Conservation (phyloP, 176 grass and related monocot genomes). For the Oryza rufipogon region DNA sequence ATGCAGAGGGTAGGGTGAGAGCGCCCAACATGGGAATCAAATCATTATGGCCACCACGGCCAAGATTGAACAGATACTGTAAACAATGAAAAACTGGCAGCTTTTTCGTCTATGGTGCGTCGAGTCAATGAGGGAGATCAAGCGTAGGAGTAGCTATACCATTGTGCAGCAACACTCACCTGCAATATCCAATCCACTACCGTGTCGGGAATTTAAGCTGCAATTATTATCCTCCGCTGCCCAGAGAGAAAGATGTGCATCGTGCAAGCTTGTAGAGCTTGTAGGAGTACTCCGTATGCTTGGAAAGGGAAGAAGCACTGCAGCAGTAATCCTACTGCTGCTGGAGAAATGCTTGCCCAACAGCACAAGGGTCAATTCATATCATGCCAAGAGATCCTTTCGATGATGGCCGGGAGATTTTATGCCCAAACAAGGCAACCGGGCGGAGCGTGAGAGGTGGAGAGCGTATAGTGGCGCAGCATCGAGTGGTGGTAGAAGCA, state of each 20-base stretch:
- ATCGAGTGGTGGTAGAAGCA: background rate
- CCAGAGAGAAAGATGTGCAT: background rate
- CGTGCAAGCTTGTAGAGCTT: background rate
- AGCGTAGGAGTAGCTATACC: background rate
- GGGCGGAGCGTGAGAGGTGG: conserved; percentile 35
- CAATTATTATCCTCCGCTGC: background rate
- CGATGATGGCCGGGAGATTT: conserved; percentile 50
- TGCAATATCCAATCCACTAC: background rate
- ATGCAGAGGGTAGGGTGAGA: conserved; percentile 25
- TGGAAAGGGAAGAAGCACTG: background rate
- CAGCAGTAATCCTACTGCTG: background rate
- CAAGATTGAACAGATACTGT: conserved; percentile 41
- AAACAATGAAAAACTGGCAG: conserved; percentile 46
- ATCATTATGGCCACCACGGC: conserved; percentile 41
- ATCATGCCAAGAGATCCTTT: conserved; percentile 52
- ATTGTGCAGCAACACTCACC: background rate
- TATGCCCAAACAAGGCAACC: conserved; percentile 34
- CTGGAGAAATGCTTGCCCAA: conserved; percentile 5
- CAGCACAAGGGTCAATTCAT: conserved; percentile 24
- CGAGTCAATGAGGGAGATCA: conserved; percentile 23
- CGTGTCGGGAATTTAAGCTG: background rate
- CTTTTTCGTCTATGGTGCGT: conserved; percentile 18
- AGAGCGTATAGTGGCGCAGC: conserved; percentile 34
- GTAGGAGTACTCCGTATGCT: background rate
- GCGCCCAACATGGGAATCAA: conserved; percentile 36